Base-by-base conservation (phyloP, 768 basidiomycete genomes). In the Collybiopsis luxurians region DNA sequence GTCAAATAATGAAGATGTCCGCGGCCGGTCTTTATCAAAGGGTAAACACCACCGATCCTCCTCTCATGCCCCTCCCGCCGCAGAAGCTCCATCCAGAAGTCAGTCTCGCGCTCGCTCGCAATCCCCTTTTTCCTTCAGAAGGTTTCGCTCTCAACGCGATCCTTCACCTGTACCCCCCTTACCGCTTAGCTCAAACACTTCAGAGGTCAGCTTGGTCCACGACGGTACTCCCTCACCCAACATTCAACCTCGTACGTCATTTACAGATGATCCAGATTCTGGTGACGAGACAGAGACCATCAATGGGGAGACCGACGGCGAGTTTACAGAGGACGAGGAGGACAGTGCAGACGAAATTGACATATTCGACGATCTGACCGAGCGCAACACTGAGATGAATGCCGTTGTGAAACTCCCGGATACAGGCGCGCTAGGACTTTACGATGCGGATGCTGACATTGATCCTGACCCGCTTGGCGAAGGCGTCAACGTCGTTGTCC, bases 381-480 rank as follows among this genome's bases (percentile, higher is more conserved):
- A 90, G 68, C 79, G 83, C 62, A 98, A 98, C 69, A 96, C 95
- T 1, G 90, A 92, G 69, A 85, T 79, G 61, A 95, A 95, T 64
- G 82, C 89, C 0, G 75, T 86, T 38, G 72, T 79, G 43, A 66
- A 67, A 0, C 75, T 59, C 9, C 27, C 51, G 71, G 39, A 56
- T 19, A 57, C 61, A 30, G 73, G 78, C 23, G 68, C 76, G 0
- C 69, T 74, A 1, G 81, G 79, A 7, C 34, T 44, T 17, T 46
- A 11, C 39, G 42, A 45, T 26, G 31, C 40, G 11, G 88, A 89
- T 53, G 75, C 72, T 17, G 87, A 88, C 47, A 73, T 70, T 3
- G 85, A 86, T 54, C 82, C 87, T 0, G 94, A 95, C 69, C 91
- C 90, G 0, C 77, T 95, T 10, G 95, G 95, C 12, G 95, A 97